phyloP scores from a whole-genome alignment of 805 yeast species.

The Starmerella ratchasimensis region DNA sequence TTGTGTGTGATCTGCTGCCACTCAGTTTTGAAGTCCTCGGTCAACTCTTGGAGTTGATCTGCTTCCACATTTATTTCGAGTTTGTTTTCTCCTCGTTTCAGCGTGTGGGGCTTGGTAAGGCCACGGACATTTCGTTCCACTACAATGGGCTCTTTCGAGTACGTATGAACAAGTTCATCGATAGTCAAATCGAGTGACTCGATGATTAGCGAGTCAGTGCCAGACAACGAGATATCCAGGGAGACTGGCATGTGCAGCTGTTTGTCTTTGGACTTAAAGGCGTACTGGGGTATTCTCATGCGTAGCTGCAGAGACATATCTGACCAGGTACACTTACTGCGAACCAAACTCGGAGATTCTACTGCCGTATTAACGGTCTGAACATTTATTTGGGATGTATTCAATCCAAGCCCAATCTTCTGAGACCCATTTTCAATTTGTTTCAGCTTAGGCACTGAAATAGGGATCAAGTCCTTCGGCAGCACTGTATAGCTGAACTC shows the following conservation, averaged over 20 bases:
- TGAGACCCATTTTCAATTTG: neutral
- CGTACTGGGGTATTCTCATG: neutral
- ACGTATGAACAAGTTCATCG: constrained; percentile 4
- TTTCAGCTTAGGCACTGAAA: no score
- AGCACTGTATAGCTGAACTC: neutral
- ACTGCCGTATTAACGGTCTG: neutral
- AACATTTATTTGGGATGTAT: neutral
- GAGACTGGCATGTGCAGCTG: neutral
- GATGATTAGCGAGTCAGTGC: neutral
- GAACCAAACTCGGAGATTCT: neutral
- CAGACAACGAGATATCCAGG: neutral
- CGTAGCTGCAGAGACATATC: neutral
- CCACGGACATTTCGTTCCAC: neutral
- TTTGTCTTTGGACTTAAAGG: neutral
- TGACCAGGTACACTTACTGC: no score
- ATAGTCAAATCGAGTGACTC: constrained; percentile 1
- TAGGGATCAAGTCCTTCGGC: neutral
- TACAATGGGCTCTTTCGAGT: constrained; percentile 3
- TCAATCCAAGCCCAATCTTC: neutral
- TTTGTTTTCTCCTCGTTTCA: constrained; percentile 1
- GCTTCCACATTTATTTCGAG: neutral
- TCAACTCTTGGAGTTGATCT: constrained; percentile 1
- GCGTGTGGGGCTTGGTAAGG: no score
- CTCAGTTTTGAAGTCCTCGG: constrained; percentile 9
- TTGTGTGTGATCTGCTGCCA: constrained; percentile 11